phyloP scores from a whole-genome alignment of 202 grass and related monocot genomes.

The Carex sylvatica region DNA sequence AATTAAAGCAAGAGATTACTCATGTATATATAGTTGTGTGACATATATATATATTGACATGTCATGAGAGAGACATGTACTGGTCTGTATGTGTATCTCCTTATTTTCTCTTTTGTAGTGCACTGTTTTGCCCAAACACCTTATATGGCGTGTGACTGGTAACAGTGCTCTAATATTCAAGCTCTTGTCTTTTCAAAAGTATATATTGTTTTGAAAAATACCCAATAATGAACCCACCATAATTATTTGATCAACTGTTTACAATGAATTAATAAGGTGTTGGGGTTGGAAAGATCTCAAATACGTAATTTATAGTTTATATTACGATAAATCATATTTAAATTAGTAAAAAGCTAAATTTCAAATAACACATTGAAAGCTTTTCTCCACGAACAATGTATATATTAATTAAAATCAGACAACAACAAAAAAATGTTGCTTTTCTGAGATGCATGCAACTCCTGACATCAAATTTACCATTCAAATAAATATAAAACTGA shows the following conservation, averaged over 20 bases:
- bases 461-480: not conserved
- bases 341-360: not conserved
- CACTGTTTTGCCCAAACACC: constrained; percentile 1
- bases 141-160: not conserved
- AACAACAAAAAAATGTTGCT: not conserved
- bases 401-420: too few relatives aligned
- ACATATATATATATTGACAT: constrained; percentile 7
- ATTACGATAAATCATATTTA: not conserved
- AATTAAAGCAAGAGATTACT: not conserved
- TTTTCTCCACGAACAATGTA: not conserved
- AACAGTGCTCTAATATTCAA: not conserved
- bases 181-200: not conserved
- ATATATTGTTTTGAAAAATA: not conserved
- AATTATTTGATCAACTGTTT: constrained; percentile 9
- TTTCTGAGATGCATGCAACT: not conserved
- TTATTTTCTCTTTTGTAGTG: not conserved
- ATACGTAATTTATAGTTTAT: not conserved
- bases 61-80: constrained; percentile 5
- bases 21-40: not conserved
- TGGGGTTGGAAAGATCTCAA: not conserved
- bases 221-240: not conserved
- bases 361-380: not conserved
- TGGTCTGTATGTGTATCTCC: not conserved
- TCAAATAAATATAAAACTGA: too few relatives aligned
- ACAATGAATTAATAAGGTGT: not conserved